phyloP scores from a whole-genome alignment of 768 basidiomycete genomes.

The Pholiota molesta region DNA sequence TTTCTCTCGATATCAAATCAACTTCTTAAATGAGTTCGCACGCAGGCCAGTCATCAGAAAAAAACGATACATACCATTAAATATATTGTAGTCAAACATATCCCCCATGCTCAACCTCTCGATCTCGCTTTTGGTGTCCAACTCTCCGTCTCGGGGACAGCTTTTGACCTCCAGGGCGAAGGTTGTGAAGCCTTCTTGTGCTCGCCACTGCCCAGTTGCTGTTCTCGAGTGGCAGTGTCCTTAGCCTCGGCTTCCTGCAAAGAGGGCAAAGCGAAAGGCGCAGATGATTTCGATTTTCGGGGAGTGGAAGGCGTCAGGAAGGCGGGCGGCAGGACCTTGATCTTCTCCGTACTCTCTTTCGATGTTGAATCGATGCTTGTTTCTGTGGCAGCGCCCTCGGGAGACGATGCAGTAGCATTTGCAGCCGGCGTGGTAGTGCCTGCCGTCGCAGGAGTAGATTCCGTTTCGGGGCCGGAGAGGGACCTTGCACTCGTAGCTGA shows the following conservation, averaged over 20 bases:
- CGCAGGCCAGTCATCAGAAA: too few species aligned
- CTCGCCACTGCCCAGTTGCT: too few species aligned
- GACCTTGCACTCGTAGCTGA: conserved; percentile 5
- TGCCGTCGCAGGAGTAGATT: not conserved
- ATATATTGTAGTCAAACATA: not conserved
- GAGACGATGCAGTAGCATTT: not conserved
- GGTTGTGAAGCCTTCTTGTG: not conserved
- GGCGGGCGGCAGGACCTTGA: conserved; percentile 24
- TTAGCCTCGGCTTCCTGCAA: not conserved
- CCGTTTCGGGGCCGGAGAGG: not conserved
- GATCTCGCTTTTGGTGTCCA: conserved; percentile 28
- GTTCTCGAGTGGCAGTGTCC: not conserved
- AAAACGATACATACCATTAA: too few species aligned
- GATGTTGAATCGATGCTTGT: not conserved
- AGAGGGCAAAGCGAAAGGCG: conserved; percentile 15
- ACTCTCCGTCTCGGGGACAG: conserved; percentile 23
- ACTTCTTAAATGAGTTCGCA: too few species aligned
- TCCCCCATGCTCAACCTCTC: conserved; percentile 19
- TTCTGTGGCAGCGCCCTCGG: not conserved
- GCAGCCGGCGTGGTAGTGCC: not conserved
- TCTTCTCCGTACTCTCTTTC: not conserved
- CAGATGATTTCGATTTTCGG: conserved; percentile 18
- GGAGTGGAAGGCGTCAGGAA: conserved; percentile 28
- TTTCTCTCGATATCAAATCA: too few species aligned
- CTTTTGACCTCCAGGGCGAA: conserved; percentile 20